These are phyloP conservation scores for maize (Zea mays) DNA, from an alignment of 176 grass and related monocot species.

Conservation along the genomic window DNA sequence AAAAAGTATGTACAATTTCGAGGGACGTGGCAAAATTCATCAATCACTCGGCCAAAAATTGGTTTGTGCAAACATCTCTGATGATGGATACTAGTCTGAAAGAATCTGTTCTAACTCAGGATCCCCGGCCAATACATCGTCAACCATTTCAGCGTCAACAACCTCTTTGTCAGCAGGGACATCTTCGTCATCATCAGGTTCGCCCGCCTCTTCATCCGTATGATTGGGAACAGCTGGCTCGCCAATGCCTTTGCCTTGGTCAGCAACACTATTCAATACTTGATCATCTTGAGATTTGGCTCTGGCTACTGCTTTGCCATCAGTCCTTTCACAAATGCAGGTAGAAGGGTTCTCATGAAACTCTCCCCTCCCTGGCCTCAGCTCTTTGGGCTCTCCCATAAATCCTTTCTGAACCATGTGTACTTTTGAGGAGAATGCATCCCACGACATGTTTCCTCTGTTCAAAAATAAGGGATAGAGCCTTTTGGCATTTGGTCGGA, in stretches of 20 bases:
- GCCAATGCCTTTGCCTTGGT: background rate
- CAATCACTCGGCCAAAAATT: slow-evolving; percentile 25
- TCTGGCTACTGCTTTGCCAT: slow-evolving; percentile 13
- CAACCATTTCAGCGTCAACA: slow-evolving; percentile 33
- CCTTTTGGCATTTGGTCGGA: slow-evolving; percentile 68
- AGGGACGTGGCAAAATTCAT: slow-evolving; percentile 21
- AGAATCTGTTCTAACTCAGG: slow-evolving; percentile 59
- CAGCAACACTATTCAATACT: background rate
- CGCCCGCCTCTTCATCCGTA: slow-evolving; percentile 40
- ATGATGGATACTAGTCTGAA: slow-evolving; percentile 49
- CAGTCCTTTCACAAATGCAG: slow-evolving; percentile 63
- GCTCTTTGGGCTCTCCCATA: slow-evolving; percentile 74
- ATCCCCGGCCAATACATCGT: slow-evolving; percentile 47
- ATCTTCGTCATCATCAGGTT: slow-evolving; percentile 46
- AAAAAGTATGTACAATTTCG: slow-evolving; percentile 35
- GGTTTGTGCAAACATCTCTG: slow-evolving; percentile 18
- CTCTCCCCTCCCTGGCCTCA: slow-evolving; percentile 67
- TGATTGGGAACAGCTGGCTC: slow-evolving; percentile 28
- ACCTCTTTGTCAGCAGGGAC: slow-evolving; percentile 31
- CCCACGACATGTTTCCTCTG: slow-evolving; percentile 66
- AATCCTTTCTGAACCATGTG: slow-evolving; percentile 59
- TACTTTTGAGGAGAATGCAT: slow-evolving; percentile 56
- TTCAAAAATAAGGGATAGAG: slow-evolving; percentile 61
- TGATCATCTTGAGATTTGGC: slow-evolving; percentile 11
- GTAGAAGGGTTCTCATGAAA: slow-evolving; percentile 73